Evolutionary conservation across 2,329 filamentous ascomycete species (phyloP), one percentile per base, ranked within the genome.

Genomic region (Cladosporium halotolerans): DNA sequence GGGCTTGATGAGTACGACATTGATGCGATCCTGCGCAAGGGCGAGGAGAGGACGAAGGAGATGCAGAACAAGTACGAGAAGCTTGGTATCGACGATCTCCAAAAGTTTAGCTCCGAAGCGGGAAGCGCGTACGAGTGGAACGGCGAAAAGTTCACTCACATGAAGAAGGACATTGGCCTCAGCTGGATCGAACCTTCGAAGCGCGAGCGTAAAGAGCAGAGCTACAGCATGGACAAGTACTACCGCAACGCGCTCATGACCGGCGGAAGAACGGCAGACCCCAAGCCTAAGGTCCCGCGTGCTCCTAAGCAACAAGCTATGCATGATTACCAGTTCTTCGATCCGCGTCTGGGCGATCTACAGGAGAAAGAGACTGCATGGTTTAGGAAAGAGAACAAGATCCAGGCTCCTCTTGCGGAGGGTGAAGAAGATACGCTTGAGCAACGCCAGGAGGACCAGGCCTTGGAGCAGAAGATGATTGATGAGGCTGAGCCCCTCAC

Each of bases 151-250:
- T 99, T 99, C 69, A 88, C 90, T 50, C 88, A 87, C 55, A 82
- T 85, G 14, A 74, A 73, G 67, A 95, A 95, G 70, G 89, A 95
- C 46, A 89, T 96, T 58, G 89, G 89, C 45, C 81, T 96, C 60
- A 91, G 79, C 66, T 99, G 95, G 95, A 99, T 99, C 74, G 96
- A 99, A 64, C 95, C 93, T 2, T 85, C 92, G 13, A 99, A 99
- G 78, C 91, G 93, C 71, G 95, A 99, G 74, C 88, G 93, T 65
- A 99, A 97, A 71, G 92, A 97, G 67, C 90, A 96, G 68, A 90
- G 89, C 4, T 99, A 99, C 69, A 96, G 92, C 0, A 96, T 99
- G 76, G 95, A 99, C 70, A 95, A 96, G 71, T 99, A 99, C 74
- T 99, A 97, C 73, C 86, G 92, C 60, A 85, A 95, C 64, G 89